Evolutionary conservation across 2,329 filamentous ascomycete species (phyloP).

Genomic region (Diplocarpon rosae): DNA sequence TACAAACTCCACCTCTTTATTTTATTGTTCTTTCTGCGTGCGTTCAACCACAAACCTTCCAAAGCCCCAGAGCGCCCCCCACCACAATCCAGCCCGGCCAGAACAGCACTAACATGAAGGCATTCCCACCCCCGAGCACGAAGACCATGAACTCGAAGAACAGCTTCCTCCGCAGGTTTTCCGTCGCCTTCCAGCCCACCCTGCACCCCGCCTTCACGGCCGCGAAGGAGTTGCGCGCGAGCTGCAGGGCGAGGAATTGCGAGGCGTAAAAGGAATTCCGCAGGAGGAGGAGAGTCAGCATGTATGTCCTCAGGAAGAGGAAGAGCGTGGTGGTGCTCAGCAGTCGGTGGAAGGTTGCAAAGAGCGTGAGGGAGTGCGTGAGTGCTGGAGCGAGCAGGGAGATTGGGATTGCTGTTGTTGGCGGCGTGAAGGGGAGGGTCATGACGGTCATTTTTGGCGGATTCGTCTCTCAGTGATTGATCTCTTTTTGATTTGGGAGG

Average conservation of each 20-base stretch:
- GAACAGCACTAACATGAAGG: constrained; percentile 21
- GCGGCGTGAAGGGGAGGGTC: constrained; percentile 4
- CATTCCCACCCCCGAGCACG: constrained; percentile 22
- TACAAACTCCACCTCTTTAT: background rate
- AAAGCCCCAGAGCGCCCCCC: constrained; percentile 11
- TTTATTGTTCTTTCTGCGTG: background rate
- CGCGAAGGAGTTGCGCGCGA: background rate
- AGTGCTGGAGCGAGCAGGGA: constrained; percentile 13
- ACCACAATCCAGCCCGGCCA: constrained; percentile 27
- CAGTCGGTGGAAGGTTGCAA: constrained; percentile 9
- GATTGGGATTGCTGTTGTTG: background rate
- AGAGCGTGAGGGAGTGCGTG: constrained; percentile 10
- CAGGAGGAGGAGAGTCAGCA: constrained; percentile 15
- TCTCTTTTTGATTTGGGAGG: too few species aligned
- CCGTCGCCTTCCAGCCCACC: constrained; percentile 13
- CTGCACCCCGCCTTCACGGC: constrained; percentile 1
- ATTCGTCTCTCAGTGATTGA: too few species aligned
- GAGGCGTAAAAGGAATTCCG: constrained; percentile 13
- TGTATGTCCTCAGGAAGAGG: constrained; percentile 12
- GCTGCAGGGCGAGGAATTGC: constrained; percentile 6
- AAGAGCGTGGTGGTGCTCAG: constrained; percentile 17
- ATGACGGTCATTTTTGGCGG: constrained; percentile 11
- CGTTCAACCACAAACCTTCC: constrained; percentile 13
- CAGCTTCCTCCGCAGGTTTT: constrained; percentile 19
- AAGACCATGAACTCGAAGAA: constrained; percentile 23